Evolutionary conservation across 1,139 yeast genomes (phyloP), one percentile per base, ranked within the genome.

Genomic region (Lodderomyces pseudojiufengensis): DNA sequence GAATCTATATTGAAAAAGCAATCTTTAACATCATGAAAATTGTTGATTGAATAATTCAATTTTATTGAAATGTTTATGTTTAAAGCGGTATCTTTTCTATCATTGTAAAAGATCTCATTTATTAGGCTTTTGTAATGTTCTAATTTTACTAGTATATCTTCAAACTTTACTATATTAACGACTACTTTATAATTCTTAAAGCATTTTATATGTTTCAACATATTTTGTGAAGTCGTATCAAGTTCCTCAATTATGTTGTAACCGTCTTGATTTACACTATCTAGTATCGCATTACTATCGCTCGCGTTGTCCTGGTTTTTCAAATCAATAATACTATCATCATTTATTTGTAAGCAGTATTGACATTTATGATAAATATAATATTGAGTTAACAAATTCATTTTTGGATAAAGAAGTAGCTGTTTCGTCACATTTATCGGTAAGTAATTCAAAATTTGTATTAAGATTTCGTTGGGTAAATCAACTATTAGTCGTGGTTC

Each of bases 391-490:
- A 38, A 27, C 10, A 9, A n/a, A 7, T 40, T 29, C 8, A 43
- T 35, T 2, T 32, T 27, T 2, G 36, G 37, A 12, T 35, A 30
- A 15, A 37, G 30, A 23, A 35, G 45, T 28, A 45, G 18, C 9
- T 36, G 29, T 16, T 42, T 42, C 7, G 43, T 25, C 4, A 34
- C 37, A 2, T 36, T 29, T 14, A 33, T 37, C 22, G 42, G 44
- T 23, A 45, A 35, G 22, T 36, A 30, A 8, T 34, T 29, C 29
- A 42, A 45, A 8, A 45, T 33, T 22, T 33, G 31, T 13, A 30
- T 22, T 23, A 45, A 22, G 9, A 45, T 16, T 29, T 45, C 48
- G 24, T 42, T 43, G 3, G 48, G 48, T 23, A 61, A 55, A 34
- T 49, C 41, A 11, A 46, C 45, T 51, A 20, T 70, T n/a, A n/a